Evolutionary conservation across 169 alveolate genomes (phyloP).

Genomic region (Perkinsus olseni): DNA sequence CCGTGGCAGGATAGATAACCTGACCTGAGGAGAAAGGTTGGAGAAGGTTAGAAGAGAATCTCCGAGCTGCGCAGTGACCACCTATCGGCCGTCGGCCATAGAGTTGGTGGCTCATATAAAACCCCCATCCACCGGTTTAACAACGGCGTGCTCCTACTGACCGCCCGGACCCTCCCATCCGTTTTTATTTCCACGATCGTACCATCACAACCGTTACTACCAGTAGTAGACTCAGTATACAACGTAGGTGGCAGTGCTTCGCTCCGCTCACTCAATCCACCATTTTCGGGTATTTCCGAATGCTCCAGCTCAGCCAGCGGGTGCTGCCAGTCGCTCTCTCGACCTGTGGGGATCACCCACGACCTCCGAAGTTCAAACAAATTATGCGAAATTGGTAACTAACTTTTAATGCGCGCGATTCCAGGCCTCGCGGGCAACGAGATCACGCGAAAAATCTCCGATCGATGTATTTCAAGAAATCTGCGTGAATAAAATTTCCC

Average conservation of each 20-base stretch:
- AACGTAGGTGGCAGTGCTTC: not conserved
- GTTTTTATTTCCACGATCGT: not conserved
- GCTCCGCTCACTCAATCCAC: not conserved
- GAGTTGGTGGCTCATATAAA: no score
- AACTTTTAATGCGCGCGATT: no score
- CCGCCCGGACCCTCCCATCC: not conserved
- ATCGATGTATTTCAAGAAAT: no score
- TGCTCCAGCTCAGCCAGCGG: not conserved
- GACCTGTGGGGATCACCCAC: not conserved
- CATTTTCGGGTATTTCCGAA: not conserved
- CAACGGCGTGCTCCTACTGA: no score
- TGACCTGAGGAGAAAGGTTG: not conserved
- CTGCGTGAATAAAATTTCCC: no score
- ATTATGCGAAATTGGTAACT: no score
- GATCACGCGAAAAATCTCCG: no score
- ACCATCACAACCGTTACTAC: not conserved
- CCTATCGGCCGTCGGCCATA: no score
- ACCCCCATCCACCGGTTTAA: no score
- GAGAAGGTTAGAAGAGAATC: not conserved
- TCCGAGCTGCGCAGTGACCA: no score
- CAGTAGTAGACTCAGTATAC: not conserved
- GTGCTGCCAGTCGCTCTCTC: not conserved
- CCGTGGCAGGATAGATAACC: not conserved
- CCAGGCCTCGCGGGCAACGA: no score
- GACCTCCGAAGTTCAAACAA: not conserved